Conservation (phyloP, 176 grass and related monocot genomes). For the sorghum (Sorghum bicolor) region Sorghum_bicolor_NCBIv3 NC_012872.2:65006501-65007000, state of each 20-base stretch:
- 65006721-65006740: not conserved
- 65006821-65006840: not conserved
- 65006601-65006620: not conserved
- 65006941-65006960: not conserved
- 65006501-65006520: not conserved
- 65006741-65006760: not conserved
- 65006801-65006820: not conserved
- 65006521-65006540: not conserved
- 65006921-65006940: not conserved
- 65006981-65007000: not conserved
- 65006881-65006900: not conserved
- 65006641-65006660: not conserved
- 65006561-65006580: not conserved
- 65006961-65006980: slow-evolving; percentile 27
- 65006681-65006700: not conserved
- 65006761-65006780: not conserved
- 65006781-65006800: not conserved
- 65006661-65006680: not conserved
- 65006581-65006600: not conserved
- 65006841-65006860: not conserved
- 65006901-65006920: not conserved
- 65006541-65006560: not conserved
- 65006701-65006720: not conserved
- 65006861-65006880: not conserved
- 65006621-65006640: not conserved